phyloP scores from a whole-genome alignment of 805 yeast genomes.

The Priceomyces haplophilus region DNA sequence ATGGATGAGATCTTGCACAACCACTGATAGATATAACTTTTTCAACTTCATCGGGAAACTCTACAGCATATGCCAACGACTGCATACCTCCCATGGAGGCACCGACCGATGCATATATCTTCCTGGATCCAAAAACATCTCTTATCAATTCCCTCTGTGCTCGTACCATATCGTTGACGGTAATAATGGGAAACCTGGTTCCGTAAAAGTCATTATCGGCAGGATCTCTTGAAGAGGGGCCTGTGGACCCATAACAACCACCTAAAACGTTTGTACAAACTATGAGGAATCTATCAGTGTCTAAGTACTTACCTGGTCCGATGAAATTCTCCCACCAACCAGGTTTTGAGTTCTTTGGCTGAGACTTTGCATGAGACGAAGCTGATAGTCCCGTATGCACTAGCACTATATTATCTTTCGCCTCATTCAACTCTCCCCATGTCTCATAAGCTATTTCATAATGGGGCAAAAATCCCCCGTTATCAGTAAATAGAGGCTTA shows the following conservation, averaged over 20 bases:
- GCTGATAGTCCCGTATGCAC: conserved; percentile 92
- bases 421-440: conserved; percentile 74
- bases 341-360: conserved; percentile 57
- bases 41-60: conserved; percentile 72
- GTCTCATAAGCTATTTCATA: conserved; percentile 88
- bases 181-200: conserved; percentile 81
- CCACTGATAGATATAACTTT: conserved; percentile 82
- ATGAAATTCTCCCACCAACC: conserved; percentile 98
- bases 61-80: conserved; percentile 80
- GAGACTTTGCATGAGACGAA: conserved; percentile 89
- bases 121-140: conserved; percentile 58
- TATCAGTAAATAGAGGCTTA: conserved; percentile 68
- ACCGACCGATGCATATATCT: conserved; percentile 78
- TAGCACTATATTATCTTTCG: conserved; percentile 67
- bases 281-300: conserved; percentile 76
- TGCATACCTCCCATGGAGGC: conserved; percentile 99
- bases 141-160: conserved; percentile 73
- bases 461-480: conserved; percentile 74
- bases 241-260: conserved; percentile 94
- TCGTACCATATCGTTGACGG: conserved; percentile 86
- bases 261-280: conserved; percentile 91
- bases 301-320: conserved; percentile 77
- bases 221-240: conserved; percentile 81
- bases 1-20: conserved; percentile 92
- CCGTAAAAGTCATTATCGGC: conserved; percentile 66